phyloP scores from a whole-genome alignment of 495 filamentous ascomycete genomes.

The Tuber indicum region DNA sequence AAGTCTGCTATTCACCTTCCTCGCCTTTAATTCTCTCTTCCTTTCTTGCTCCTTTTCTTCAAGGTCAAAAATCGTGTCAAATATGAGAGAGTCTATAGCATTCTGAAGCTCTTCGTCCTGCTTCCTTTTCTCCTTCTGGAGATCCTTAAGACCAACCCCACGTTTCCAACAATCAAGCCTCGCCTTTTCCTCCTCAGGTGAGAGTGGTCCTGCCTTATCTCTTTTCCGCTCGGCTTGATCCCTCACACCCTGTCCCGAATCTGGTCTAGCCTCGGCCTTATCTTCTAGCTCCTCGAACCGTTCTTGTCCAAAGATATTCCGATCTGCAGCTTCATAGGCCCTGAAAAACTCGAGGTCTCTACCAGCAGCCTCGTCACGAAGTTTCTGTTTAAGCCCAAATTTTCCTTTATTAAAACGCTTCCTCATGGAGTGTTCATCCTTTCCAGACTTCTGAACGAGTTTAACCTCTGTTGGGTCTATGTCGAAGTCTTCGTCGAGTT shows the following conservation, averaged over 20 bases:
- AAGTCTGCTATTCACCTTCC: neutral
- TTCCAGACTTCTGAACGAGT: neutral
- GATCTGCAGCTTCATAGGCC: constrained; percentile 24
- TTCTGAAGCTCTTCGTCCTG: constrained; percentile 5
- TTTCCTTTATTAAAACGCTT: constrained; percentile 22
- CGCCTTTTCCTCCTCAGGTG: neutral
- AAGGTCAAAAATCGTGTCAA: neutral
- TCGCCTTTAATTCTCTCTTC: neutral
- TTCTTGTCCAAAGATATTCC: constrained; percentile 20
- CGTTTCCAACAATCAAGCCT: neutral
- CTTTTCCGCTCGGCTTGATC: neutral
- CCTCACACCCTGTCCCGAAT: neutral
- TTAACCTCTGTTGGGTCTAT: neutral
- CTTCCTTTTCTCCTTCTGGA: neutral
- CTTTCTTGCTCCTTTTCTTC: neutral
- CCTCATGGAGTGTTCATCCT: constrained; percentile 14
- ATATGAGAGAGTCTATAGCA: neutral
- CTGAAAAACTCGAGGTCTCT: constrained; percentile 11
- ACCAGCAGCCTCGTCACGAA: neutral
- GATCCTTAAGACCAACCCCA: neutral
- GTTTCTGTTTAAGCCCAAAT: constrained; percentile 7
- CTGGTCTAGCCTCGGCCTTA: neutral
- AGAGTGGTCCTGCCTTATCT: neutral
- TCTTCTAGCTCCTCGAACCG: constrained; percentile 24
- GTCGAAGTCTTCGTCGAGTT: constrained; percentile 8